Evolutionary conservation across 441 rosid species (phyloP), one percentile per base, ranked within the genome.

Genomic region (Lepidium campestre): DNA sequence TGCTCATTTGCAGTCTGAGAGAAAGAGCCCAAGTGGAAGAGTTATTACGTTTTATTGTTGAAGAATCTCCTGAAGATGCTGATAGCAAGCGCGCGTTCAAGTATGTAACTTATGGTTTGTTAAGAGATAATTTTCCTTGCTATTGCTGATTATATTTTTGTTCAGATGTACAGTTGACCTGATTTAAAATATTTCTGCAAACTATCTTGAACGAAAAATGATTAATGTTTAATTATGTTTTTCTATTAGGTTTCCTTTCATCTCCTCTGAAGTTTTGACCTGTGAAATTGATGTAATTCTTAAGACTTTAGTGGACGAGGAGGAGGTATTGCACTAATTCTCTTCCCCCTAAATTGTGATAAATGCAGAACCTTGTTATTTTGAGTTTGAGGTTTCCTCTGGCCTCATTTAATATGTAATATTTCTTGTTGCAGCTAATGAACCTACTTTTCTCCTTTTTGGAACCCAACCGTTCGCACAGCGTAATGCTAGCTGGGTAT

Each of bases 201-300:
- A 42, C 48, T 52, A 20, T 61, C 7, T 42, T 62, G 41, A 44
- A n/a, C 31, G n/a, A 67, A 32, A 44, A 42, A 52, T 23, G 67
- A 50, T 31, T 64, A 49, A 67, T 18, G 35, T 13, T 15, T 12
- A 47, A 40, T 6, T 40, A 56, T 46, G 32, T 71, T 57, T 36
- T 6, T 54, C 55, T 54, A 58, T 23, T 76, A 95, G 99, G 92
- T 95, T 95, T 69, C 99, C 99, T 6, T 92, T 88, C 75, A 83
- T 95, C 71, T 80, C 99, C 52, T 92, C 97, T 74, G 99, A 95
- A 88, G 83, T 95, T 62, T 85, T 95, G 74, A 89, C 98, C n/a
- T 95, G 99, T 44, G 99, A 95, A 81, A 88, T 95, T 71, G 98
- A 95, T 75, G 95, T 90, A 29, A 87, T 95, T 68, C 82, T 95